Base-by-base conservation (phyloP, 2,329 filamentous ascomycete species). In the Botrytis fragariae region DNA sequence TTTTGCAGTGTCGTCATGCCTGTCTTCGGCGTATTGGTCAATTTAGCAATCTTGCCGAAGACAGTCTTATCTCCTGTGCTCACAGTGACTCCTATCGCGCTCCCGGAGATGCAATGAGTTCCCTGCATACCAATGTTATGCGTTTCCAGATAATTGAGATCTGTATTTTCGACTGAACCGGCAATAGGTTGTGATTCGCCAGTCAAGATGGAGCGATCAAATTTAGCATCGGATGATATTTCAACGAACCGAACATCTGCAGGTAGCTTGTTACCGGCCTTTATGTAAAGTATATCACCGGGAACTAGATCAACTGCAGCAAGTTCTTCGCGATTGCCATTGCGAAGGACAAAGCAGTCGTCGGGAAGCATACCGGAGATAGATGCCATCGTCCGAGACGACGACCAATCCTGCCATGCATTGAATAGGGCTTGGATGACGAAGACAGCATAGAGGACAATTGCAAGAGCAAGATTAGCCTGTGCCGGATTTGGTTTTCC, bases 281-380 rank as follows among this genome's bases (percentile, higher is more conserved):
- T 91, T 79, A 93, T 86, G 62, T 86, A 83, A 6, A 94, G 83
- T 0, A 94, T 81, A 77, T 94, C 92, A 32, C 92, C 92, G 0
- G 91, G 91, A 0, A 94, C 91, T 22, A 94, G 83, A 22, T 92
- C 87, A 0, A 83, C 78, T 0, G 89, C 89, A 4, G 83, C 82
- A 2, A 88, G 82, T 25, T 83, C 84, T 2, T 83, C 78, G 74
- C 87, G 83, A 4, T 81, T 78, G 1, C 89, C 86, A 74, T 92
- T 87, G 39, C 92, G 88, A 9, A 91, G 82, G 16, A 91, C 86
- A 35, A 90, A 83, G 77, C 90, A 93, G 73, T 89, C 85, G 76
- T 93, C 91, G 0, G 92, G 92, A 20, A 95, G 85, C 91, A 94
- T 92, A 32, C 87, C 90, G 68, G 90, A 92, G 80, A 95, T 94